Base-by-base conservation (phyloP, 2,329 filamentous ascomycete species). In the Dactylonectria macrodidyma region DNA sequence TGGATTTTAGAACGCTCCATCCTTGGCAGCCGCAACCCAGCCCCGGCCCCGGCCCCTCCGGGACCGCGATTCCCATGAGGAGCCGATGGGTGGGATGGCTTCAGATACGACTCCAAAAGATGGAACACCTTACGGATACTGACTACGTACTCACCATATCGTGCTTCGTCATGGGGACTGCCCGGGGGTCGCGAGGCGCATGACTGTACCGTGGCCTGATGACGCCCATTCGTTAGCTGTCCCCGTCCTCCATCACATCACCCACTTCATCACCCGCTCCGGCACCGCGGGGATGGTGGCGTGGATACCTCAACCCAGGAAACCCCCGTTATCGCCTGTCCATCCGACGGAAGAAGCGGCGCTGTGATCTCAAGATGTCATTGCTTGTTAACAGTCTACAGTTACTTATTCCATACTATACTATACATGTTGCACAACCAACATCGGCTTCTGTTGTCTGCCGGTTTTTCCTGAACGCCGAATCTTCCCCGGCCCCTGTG, bases 381-480 rank as follows among this genome's bases (percentile, higher is more conserved):
- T 55, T 61, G 48, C 38, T 33, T 62, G 26, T 48, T 59, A 61
- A 46, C 66, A 60, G 44, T 62, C 55, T n/a, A 56, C 60, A 34
- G 9, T 5, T 30, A 4, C 26, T 41, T n/a, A n/a, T n/a, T 44
- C 41, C 41, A 44, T 41, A 41, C 38, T 41, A 44, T 55, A 65
- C 26, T 60, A 59, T 70, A 63, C 44, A 65, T 30, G 30, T 30
- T 68, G 34, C 54, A 62, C 55, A 72, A 67, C 56, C 70, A 44
- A 66, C 24, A 16, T 68, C 54, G 51, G 62, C 63, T 56, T 62
- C 60, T 24, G 59, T 44, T 51, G 26, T 54, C 44, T 58, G 63
- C 30, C 64, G 6, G 34, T 26, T 38, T 62, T 68, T 64, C 70
- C 66, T 69, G 34, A 76, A 76, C 74, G 68, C 73, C 74, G 67